phyloP scores from a whole-genome alignment of 2,329 filamentous ascomycete genomes.

The Alternaria sp. region DNA sequence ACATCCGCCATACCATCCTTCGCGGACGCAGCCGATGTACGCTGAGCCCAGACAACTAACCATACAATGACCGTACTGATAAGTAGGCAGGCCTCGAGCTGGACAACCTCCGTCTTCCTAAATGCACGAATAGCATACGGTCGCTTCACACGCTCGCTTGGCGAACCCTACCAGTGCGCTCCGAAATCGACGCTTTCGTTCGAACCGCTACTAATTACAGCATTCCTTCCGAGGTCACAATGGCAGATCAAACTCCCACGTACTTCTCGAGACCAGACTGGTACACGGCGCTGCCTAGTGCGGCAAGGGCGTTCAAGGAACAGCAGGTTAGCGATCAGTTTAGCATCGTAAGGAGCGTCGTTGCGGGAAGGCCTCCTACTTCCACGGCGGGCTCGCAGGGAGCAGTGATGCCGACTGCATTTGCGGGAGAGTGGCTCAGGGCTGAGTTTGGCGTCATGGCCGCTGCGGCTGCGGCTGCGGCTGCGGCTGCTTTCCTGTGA shows the following conservation, averaged over 20 bases:
- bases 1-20: conserved; percentile 39
- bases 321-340: conserved; percentile 44
- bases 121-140: conserved; percentile 38
- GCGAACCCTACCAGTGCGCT: conserved; percentile 37
- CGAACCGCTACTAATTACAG: conserved; percentile 36
- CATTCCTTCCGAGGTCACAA: conserved; percentile 40
- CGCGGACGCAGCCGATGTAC: conserved; percentile 34
- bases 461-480: conserved; percentile 39
- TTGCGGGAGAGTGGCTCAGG: conserved; percentile 27
- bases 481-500: conserved; percentile 41
- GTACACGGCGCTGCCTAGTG: conserved; percentile 43
- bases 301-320: conserved; percentile 43
- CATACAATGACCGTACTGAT: neutral
- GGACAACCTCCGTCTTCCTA: conserved; percentile 42
- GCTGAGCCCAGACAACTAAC: neutral
- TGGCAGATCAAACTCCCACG: conserved; percentile 31
- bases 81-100: conserved; percentile 30
- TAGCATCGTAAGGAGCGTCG: conserved; percentile 39
- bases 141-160: conserved; percentile 32
- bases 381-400: conserved; percentile 29
- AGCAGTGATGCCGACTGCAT: conserved; percentile 32
- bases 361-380: conserved; percentile 24
- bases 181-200: conserved; percentile 39
- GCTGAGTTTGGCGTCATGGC: conserved; percentile 41
- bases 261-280: conserved; percentile 37